phyloP scores from a whole-genome alignment of 1,139 yeast genomes.

The Chernovozyma aurita region DNA sequence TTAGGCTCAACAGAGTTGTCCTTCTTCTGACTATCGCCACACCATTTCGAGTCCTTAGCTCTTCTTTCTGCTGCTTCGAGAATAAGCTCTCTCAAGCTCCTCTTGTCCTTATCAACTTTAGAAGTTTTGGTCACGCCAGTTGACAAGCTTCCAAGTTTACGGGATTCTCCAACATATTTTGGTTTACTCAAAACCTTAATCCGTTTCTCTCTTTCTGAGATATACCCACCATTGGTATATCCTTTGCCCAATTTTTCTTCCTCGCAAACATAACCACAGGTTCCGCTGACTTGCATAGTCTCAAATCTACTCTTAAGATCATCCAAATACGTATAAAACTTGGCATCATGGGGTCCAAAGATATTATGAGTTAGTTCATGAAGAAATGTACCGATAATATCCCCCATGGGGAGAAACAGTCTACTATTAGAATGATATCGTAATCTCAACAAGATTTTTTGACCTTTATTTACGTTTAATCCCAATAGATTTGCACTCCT shows the following conservation, averaged over 20 bases:
- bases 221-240: conserved; percentile 13
- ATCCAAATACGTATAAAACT: conserved; percentile 64
- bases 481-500: conserved; percentile 65
- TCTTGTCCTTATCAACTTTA: not conserved
- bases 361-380: conserved; percentile 86
- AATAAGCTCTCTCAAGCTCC: conserved; percentile 41
- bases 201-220: conserved; percentile 34
- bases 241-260: conserved; percentile 50
- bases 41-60: conserved; percentile 53
- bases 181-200: conserved; percentile 32
- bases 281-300: conserved; percentile 41
- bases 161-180: conserved; percentile 36
- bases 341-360: conserved; percentile 74
- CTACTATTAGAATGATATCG: conserved; percentile 54
- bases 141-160: conserved; percentile 26
- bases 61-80: conserved; percentile 69
- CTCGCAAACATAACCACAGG: conserved; percentile 34
- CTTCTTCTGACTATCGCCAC: conserved; percentile 24
- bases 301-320: conserved; percentile 57
- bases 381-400: conserved; percentile 74
- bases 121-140: conserved; percentile 9
- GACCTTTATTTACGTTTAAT: conserved; percentile 80
- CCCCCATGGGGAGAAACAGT: conserved; percentile 62
- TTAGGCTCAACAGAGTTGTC: conserved; percentile 23
- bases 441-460: conserved; percentile 67